Evolutionary conservation across 2,329 filamentous ascomycete species (phyloP).

Genomic region (Chaetoscypha palmicola): DNA sequence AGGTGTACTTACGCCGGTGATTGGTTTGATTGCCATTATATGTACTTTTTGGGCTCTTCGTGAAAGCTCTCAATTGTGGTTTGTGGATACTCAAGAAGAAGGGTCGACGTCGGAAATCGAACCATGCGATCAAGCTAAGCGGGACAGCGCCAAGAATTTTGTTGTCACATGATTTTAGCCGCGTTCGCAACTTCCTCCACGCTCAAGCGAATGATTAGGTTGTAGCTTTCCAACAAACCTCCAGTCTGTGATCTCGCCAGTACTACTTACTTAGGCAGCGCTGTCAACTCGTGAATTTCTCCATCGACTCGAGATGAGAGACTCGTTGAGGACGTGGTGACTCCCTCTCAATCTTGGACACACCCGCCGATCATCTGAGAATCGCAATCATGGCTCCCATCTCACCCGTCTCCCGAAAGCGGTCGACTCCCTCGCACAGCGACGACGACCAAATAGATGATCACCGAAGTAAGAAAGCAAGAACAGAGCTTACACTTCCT

Average conservation of each 20-base stretch:
- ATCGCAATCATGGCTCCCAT: slow-evolving; percentile 20
- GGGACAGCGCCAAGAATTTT: neutral
- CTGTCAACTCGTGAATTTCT: neutral
- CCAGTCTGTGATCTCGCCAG: neutral
- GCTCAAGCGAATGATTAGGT: neutral
- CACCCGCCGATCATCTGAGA: neutral
- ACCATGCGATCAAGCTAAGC: slow-evolving; percentile 12
- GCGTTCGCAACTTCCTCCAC: neutral
- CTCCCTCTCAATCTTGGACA: neutral
- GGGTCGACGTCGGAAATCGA: slow-evolving; percentile 21
- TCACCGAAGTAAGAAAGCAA: slow-evolving; percentile 22
- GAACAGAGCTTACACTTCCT: slow-evolving; percentile 19
- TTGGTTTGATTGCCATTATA: slow-evolving; percentile 33
- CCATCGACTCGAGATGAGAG: slow-evolving; percentile 8
- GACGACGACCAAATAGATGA: slow-evolving; percentile 23
- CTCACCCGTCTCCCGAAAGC: slow-evolving; percentile 23
- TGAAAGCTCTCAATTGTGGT: slow-evolving; percentile 25
- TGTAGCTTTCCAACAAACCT: slow-evolving; percentile 2
- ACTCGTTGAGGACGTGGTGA: slow-evolving; percentile 1
- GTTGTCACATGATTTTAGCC: slow-evolving; percentile 7
- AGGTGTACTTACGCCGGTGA: slow-evolving; percentile 31
- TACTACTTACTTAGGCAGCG: neutral
- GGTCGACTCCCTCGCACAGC: slow-evolving; percentile 21
- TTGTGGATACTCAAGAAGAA: slow-evolving; percentile 20
- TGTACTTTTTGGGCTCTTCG: slow-evolving; percentile 19